Evolutionary conservation across 139 green algal species (phyloP).

Genomic region (Chlorella sp.): DNA sequence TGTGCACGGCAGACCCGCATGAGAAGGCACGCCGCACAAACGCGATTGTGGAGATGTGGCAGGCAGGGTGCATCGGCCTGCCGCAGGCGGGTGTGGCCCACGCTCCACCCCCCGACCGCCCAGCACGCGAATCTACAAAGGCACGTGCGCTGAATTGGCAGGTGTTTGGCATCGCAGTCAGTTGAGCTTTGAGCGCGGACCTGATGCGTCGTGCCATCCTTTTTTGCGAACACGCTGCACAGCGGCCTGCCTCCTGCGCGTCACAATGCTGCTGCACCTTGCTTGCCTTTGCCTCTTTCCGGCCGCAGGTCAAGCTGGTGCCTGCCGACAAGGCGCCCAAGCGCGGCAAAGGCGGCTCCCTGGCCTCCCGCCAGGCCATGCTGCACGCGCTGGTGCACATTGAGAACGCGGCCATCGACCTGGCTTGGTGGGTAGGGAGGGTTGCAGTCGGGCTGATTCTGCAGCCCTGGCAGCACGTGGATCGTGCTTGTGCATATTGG

Average conservation of each 20-base stretch:
- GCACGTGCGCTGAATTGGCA: not conserved
- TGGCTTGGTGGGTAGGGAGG: slow-evolving; percentile 62
- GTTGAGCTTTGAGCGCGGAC: too few species aligned
- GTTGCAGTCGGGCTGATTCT: too few species aligned
- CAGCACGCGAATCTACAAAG: slow-evolving; percentile 25
- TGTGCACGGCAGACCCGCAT: slow-evolving; percentile 13
- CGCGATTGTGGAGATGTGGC: slow-evolving; percentile 25
- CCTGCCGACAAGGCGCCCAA: slow-evolving; percentile 49
- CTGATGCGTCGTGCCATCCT: too few species aligned
- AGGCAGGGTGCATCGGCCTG: slow-evolving; percentile 20
- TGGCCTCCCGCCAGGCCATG: slow-evolving; percentile 62
- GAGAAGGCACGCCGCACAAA: slow-evolving; percentile 42
- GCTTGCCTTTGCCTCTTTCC: too few species aligned
- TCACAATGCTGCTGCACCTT: too few species aligned
- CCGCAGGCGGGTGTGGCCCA: not conserved
- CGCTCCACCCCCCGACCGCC: slow-evolving; percentile 11
- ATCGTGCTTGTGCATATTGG: too few species aligned
- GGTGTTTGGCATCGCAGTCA: too few species aligned
- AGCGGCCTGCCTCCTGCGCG: too few species aligned
- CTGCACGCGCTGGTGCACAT: slow-evolving; percentile 77
- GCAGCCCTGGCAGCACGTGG: too few species aligned
- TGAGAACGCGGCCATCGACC: slow-evolving; percentile 86
- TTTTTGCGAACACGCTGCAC: too few species aligned
- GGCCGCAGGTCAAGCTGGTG: slow-evolving; percentile 66
- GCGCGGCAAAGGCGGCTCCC: slow-evolving; percentile 73